Evolutionary conservation across 2,329 filamentous ascomycete genomes (phyloP).

Genomic region (Claviceps africana): DNA sequence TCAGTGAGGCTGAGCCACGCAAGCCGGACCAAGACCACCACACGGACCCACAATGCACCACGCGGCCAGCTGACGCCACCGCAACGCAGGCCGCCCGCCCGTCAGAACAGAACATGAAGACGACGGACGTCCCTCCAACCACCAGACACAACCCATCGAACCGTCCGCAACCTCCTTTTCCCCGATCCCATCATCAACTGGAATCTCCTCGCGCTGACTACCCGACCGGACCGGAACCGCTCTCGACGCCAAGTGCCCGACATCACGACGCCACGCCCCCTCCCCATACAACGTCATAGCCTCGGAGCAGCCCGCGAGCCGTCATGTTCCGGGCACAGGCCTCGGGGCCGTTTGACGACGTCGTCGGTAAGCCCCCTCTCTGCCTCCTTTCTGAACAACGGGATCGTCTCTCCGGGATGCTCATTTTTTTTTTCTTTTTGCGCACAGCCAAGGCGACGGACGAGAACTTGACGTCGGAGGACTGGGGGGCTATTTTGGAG

Average conservation of each 20-base stretch:
- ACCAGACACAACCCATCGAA: not conserved
- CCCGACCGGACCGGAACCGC: no score
- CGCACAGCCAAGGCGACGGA: constrained; percentile 64
- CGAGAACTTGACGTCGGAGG: constrained; percentile 84
- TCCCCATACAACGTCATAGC: constrained; percentile 10
- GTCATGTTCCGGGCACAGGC: constrained; percentile 47
- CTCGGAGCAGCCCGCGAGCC: constrained; percentile 7
- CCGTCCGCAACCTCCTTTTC: no score
- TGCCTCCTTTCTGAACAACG: not conserved
- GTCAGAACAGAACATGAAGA: no score
- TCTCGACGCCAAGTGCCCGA: no score
- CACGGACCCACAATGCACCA: not conserved
- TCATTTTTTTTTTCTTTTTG: not conserved
- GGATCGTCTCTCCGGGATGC: not conserved
- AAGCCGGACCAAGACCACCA: no score
- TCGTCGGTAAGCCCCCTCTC: constrained; percentile 35
- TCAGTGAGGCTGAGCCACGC: no score
- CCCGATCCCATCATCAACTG: not conserved
- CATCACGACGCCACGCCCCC: no score
- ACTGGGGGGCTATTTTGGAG: constrained; percentile 52
- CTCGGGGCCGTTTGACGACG: constrained; percentile 44
- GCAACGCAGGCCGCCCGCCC: no score
- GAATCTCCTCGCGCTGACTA: no score
- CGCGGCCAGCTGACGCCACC: not conserved
- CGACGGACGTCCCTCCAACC: not conserved